Evolutionary conservation across 2,329 filamentous ascomycete species (phyloP), one percentile per base, ranked within the genome.

Genomic region (Aspergillus tanneri): DNA sequence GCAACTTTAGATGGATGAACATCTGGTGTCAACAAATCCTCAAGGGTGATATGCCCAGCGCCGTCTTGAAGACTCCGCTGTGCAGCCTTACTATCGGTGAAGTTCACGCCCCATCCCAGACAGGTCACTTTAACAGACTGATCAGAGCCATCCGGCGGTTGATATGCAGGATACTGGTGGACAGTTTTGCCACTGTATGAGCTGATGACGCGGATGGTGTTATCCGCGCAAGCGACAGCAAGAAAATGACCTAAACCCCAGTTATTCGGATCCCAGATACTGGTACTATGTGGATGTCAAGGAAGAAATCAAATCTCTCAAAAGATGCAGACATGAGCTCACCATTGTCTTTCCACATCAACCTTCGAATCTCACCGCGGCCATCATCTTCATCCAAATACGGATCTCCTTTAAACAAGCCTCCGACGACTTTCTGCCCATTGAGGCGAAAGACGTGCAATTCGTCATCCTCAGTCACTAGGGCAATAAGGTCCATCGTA

Each of bases 171-270:
- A 60, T 88, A 85, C 60, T 87, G 82, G 66, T 93, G 87, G 16
- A 90, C 83, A 10, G 86, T 82, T 70, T 92, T 95, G 67, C 84
- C 87, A 59, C 83, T 91, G 66, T 93, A 90, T 18, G 90, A 73
- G 51, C 87, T 87, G 66, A 92, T 80, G 27, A 95, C 72, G 49
- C 89, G 84, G 16, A 93, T 82, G 5, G 81, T 81, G 22, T 88
- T 87, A 72, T 95, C 89, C 57, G 82, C 89, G 84, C 89, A 95
- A 37, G 84, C 89, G 11, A 93, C 82, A 11, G 90, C 90, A 46
- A 96, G 78, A 34, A 89, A 83, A 53, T 88, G 86, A 19, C 67
- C 67, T 70, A 28, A 36, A 5, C 1, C 30, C 16, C 2, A 34
- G 16, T 34, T 18, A 34, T 10, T 10, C 1, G n/a, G 6, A 34